Conservation (phyloP, 2,329 filamentous ascomycete species). For the Aspergillus sp. region DNA sequence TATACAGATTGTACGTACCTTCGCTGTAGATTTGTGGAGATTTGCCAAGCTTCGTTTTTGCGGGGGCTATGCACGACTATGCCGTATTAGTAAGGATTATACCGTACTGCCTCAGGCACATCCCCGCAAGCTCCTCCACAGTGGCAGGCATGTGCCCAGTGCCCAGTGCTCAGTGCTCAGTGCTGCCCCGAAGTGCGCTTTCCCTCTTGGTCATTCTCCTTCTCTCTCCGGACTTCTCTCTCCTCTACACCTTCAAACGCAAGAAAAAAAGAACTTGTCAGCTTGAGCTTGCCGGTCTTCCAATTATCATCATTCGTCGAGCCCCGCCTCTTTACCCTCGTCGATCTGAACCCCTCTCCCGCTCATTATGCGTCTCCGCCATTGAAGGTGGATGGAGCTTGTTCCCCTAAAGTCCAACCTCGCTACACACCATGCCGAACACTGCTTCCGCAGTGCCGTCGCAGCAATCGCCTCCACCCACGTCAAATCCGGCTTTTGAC, state of each 20-base stretch:
- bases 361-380: slow-evolving; percentile 12
- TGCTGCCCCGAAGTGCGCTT: neutral
- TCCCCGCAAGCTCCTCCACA: neutral
- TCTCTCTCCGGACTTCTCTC: slow-evolving; percentile 1
- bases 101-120: slow-evolving; percentile 11
- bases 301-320: neutral
- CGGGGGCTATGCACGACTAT: slow-evolving; percentile 1
- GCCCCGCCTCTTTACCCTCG: neutral
- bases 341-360: slow-evolving; percentile 1
- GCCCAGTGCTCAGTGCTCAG: neutral
- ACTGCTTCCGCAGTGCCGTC: slow-evolving; percentile 20
- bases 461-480: slow-evolving; percentile 23
- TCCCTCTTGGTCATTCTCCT: neutral
- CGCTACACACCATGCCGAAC: slow-evolving; percentile 39
- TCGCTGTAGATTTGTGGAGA: neutral
- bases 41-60: slow-evolving; percentile 5
- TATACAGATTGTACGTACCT: neutral
- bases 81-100: neutral
- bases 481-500: slow-evolving; percentile 20
- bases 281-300: neutral
- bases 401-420: slow-evolving; percentile 26
- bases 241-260: neutral
- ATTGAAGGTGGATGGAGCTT: slow-evolving; percentile 17
- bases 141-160: slow-evolving; percentile 2
- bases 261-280: neutral